Evolutionary conservation across 139 green algal genomes (phyloP).

Genomic region (Picochlorum sp.): DNA sequence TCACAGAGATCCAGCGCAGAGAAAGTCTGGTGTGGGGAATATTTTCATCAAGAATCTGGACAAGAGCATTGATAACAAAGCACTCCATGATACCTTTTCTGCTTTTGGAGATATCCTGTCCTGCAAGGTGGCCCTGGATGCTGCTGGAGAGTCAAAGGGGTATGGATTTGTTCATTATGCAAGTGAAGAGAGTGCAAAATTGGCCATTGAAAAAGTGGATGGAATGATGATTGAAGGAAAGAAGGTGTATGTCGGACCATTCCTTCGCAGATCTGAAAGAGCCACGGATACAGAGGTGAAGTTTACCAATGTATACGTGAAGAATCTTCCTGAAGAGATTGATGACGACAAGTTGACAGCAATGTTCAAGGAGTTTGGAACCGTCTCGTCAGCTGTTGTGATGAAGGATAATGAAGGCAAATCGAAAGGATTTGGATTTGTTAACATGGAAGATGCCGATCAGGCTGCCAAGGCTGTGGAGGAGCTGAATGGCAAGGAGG

Average conservation of each 20-base stretch:
- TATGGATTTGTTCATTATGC: conserved; percentile 96
- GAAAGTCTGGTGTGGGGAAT: conserved; percentile 76
- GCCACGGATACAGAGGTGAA: conserved; percentile 35
- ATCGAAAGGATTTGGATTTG: conserved; percentile 85
- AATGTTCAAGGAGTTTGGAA: conserved; percentile 62
- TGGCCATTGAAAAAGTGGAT: conserved; percentile 75
- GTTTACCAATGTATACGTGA: conserved; percentile 92
- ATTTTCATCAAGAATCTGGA: conserved; percentile 98
- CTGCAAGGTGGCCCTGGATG: conserved; percentile 45
- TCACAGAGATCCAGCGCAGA: conserved; percentile 65
- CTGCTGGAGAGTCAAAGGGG: conserved; percentile 59
- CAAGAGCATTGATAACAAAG: conserved; percentile 84
- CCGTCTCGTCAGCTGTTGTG: conserved; percentile 55
- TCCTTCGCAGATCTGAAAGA: conserved; percentile 68
- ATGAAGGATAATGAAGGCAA: conserved; percentile 66
- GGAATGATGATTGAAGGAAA: conserved; percentile 61
- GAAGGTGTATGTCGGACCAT: conserved; percentile 75
- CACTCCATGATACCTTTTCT: conserved; percentile 89
- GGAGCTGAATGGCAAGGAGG: conserved; percentile 62
- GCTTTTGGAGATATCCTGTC: conserved; percentile 85
- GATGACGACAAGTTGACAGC: conserved; percentile 55
- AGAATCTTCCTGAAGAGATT: conserved; percentile 68
- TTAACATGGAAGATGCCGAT: conserved; percentile 77
- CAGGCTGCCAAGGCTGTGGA: conserved; percentile 63
- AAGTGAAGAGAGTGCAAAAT: conserved; percentile 60